Evolutionary conservation across 2,329 filamentous ascomycete genomes (phyloP), one percentile per base, ranked within the genome.

Genomic region (Alternaria arborescens): DNA sequence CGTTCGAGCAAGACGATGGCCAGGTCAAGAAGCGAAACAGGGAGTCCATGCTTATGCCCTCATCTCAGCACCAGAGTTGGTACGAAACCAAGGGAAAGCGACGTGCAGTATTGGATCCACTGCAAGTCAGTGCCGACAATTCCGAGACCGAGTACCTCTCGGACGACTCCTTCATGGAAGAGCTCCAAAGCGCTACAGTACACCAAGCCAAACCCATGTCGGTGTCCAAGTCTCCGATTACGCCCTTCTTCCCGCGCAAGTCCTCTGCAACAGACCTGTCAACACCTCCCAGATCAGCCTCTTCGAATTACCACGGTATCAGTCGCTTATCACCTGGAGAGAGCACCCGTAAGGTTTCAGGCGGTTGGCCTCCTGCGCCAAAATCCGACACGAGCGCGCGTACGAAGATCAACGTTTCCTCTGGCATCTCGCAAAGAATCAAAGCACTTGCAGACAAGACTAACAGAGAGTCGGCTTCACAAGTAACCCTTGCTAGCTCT

Each of bases 351-450:
- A 75, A 74, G 56, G 61, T 71, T 6, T 77, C 76, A 18, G 74
- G 74, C 34, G 71, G 72, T 30, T 78, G 74, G 75, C 67, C 67
- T 32, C 64, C 71, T 22, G 71, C 69, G 34, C 52, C 70, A 11
- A 71, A 61, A 55, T 61, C 66, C 3, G 75, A 78, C 22, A 68
- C 69, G 3, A 68, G 69, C 18, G 62, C 66, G 14, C 82, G 87
- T 4, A 93, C 91, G 76, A 96, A 94, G 76, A 85, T 89, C 66
- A 95, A 92, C 71, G 87, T 98, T 24, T 94, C 93, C 8, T 93
- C 91, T 8, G 93, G 92, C 68, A 97, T 99, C 62, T 96, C 94
- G 3, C 92, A 94, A 77, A 90, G 95, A 42, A 98, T 98, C 77
- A 96, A 97, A 78, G 93, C 94, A 7, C 83, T 99, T 54, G 92